A percentile compares a stretch with the other conserved stretches of the same genome.
Evolutionary conservation across 2,329 filamentous ascomycete species (phyloP).

Genomic region (Fusarium sp.): DNA sequence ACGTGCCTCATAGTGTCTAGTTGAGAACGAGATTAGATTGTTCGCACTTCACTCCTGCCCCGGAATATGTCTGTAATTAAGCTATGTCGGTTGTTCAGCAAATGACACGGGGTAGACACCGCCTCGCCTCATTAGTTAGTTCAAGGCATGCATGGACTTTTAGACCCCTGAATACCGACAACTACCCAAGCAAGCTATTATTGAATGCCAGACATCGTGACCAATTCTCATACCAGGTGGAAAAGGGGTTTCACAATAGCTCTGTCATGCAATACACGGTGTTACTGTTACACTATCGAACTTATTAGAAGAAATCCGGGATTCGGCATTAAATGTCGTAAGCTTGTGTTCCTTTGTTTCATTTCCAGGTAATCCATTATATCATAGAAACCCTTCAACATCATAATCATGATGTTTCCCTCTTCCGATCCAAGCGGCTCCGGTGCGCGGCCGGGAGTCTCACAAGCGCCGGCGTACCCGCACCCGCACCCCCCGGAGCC

Average conservation of each 20-base stretch:
- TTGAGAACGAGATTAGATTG: slow-evolving; percentile 21
- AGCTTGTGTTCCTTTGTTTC: background rate
- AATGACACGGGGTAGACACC: slow-evolving; percentile 17
- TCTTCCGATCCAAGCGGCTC: slow-evolving; percentile 21
- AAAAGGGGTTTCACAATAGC: slow-evolving; percentile 18
- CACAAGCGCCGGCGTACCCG: slow-evolving; percentile 29
- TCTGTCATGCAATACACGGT: slow-evolving; percentile 10
- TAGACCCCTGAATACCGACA: slow-evolving; percentile 5
- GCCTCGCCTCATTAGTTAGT: slow-evolving; percentile 18
- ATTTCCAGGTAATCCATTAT: background rate
- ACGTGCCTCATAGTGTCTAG: slow-evolving; percentile 42
- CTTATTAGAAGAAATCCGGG: background rate
- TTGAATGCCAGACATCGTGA: slow-evolving; percentile 14
- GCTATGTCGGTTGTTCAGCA: slow-evolving; percentile 20
- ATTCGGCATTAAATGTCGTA: background rate
- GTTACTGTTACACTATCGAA: slow-evolving; percentile 2
- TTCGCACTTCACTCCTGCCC: slow-evolving; percentile 17
- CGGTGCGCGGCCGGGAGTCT: slow-evolving; percentile 28
- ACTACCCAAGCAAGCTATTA: background rate
- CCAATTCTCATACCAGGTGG: background rate
- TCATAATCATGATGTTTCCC: background rate
- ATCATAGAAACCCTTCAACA: slow-evolving; percentile 2
- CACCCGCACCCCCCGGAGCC: slow-evolving; percentile 27
- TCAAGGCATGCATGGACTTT: slow-evolving; percentile 1
- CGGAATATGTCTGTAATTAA: slow-evolving; percentile 33